These are phyloP conservation scores for Rhodotorula babjevae DNA, from an alignment of 768 basidiomycete genomes.

Conservation along the genomic window DNA sequence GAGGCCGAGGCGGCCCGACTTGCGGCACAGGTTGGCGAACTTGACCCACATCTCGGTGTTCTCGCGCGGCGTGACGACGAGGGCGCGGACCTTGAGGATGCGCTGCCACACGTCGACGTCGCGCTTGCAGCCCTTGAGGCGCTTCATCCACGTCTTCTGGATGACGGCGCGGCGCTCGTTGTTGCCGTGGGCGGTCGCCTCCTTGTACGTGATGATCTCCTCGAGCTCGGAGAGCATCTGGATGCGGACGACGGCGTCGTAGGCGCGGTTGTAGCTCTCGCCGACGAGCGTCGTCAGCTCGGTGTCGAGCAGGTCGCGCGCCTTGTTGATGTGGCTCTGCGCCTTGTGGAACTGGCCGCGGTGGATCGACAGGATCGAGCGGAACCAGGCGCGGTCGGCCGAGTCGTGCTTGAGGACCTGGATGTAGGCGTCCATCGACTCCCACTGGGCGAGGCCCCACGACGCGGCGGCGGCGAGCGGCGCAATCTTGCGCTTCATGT, in stretches of 20 bases:
- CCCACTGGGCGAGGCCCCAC: constrained; percentile 96
- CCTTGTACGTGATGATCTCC: constrained; percentile 94
- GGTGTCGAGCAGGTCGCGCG: constrained; percentile 83
- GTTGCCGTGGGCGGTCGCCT: constrained; percentile 70
- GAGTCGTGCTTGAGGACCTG: constrained; percentile 87
- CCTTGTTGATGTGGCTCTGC: constrained; percentile 78
- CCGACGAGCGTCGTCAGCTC: constrained; percentile 87
- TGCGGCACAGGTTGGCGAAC: constrained; percentile 94
- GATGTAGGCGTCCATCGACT: constrained; percentile 95
- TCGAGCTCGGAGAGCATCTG: constrained; percentile 98
- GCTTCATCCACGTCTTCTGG: constrained; percentile 94
- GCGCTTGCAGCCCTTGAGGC: constrained; percentile 90
- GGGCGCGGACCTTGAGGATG: constrained; percentile 87
- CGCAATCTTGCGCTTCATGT: constrained; percentile 83
- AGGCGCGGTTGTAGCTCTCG: constrained; percentile 94
- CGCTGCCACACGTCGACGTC: constrained; percentile 99
- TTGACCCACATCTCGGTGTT: constrained; percentile 99
- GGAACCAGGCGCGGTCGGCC: constrained; percentile 89
- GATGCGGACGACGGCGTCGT: constrained; percentile 92
- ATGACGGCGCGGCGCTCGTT: constrained; percentile 85
- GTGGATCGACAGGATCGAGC: constrained; percentile 90
- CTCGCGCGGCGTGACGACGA: constrained; percentile 87
- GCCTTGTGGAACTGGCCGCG: constrained; percentile 94
- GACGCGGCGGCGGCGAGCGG: constrained; percentile 96
- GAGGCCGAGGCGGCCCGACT: constrained; percentile 85